Evolutionary conservation across 2,329 filamentous ascomycete species (phyloP).

Genomic region (Phoma sp.): DNA sequence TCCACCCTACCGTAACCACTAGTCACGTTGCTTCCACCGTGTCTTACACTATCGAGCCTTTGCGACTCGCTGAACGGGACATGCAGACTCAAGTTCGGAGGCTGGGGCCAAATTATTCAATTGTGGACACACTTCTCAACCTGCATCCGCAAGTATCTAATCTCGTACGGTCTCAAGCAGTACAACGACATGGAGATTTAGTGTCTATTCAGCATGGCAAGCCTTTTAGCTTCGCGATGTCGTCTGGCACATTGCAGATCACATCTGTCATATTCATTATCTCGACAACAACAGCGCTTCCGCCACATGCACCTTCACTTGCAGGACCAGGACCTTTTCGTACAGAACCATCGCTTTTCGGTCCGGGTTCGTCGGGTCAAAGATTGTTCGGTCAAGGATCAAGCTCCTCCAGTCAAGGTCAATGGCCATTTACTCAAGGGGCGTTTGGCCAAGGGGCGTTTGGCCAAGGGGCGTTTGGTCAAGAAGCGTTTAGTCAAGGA

Average conservation of each 20-base stretch:
- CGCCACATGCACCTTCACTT: not conserved
- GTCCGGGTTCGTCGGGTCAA: too few species aligned
- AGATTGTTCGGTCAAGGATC: too few species aligned
- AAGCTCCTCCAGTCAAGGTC: too few species aligned
- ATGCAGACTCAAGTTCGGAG: not conserved
- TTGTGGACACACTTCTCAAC: slow-evolving; percentile 23
- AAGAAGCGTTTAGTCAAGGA: too few species aligned
- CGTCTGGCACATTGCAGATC: not conserved
- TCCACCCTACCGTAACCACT: not conserved
- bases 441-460: too few species aligned
- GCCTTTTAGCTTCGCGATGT: not conserved
- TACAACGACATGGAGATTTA: slow-evolving; percentile 21
- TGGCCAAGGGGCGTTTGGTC: too few species aligned
- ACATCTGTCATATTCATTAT: slow-evolving; percentile 4
- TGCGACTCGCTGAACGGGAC: not conserved
- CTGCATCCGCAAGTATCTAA: slow-evolving; percentile 22
- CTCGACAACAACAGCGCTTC: not conserved
- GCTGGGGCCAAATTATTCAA: slow-evolving; percentile 16
- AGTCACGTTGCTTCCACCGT: not conserved
- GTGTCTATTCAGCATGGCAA: slow-evolving; percentile 20
- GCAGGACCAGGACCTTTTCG: too few species aligned
- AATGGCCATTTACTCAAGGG: too few species aligned
- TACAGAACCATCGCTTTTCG: too few species aligned
- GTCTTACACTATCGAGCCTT: not conserved
- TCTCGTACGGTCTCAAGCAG: slow-evolving; percentile 19